Evolutionary conservation across 139 green algal species (phyloP), one percentile per base, ranked within the genome.

Genomic region (Coccomyxa sp.): DNA sequence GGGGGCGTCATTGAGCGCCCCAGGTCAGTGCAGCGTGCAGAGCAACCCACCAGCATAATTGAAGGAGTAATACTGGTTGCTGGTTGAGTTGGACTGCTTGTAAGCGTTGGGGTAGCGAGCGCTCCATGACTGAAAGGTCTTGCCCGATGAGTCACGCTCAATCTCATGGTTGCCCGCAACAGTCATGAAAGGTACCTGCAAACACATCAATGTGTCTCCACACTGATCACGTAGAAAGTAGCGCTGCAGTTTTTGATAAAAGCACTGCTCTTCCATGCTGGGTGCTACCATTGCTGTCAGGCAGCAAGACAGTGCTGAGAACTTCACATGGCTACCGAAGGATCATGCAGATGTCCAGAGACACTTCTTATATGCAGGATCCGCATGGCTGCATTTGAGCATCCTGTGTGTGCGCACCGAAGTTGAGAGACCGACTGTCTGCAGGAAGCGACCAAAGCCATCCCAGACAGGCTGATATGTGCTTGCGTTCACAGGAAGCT

Each of bases 151-250:
- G 45, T 78, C 71, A 27, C 23, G 30, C 31, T 80, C 76, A 25
- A 80, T 85, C 81, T 95, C 93, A 81, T 96, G 93, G 82, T 96
- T 96, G 66, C 93, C 93, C 68, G 88, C 84, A 10, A 89, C 87
- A 60, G 82, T 83, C 79, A 94, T 89, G 82, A 86, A 45, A 21
- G 71, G 71, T 28, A 78, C 71, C 71, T 80, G 76, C 31, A 59
- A 28, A 71, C 1, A 71, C 63, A 71, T 71, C 63, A 71, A 25
- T 28, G 21, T 25, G 10, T 25, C 21, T 4, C 63, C 10, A 28
- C 63, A 71, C 9, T 1, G 1, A 11, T 21, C 18, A 21, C 1
- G 4, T 71, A 25, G 63, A 71, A 21, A 71, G 63, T 11, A 71
- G 63, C 18, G 63, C 63, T 71, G 63, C 63, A 71, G 9, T 21